A percentile compares a stretch with the other conserved stretches of the same genome.
Conservation (phyloP, 1,284 basidiomycete genomes). For the Heterobasidion occidentale region DNA sequence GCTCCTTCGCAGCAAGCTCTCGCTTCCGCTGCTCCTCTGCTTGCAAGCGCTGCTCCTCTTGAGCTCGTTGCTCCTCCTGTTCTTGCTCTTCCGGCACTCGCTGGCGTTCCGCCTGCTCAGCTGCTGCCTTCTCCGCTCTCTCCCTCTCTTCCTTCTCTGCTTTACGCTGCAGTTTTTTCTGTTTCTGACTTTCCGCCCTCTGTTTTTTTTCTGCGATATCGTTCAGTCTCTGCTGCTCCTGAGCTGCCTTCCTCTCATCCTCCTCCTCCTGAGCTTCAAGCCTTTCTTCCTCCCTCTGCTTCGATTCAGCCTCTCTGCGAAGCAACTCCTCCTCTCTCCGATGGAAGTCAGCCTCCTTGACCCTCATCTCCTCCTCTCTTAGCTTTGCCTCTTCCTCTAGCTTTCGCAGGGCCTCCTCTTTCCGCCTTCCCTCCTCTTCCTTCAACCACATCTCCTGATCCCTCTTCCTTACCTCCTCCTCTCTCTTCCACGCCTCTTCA, state of each 20-base stretch:
- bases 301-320: background rate
- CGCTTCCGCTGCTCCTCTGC: background rate
- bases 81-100: background rate
- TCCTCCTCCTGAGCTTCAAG: slow-evolving; percentile 3
- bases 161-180: slow-evolving; percentile 7
- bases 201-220: background rate
- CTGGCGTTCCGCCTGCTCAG: slow-evolving; percentile 3
- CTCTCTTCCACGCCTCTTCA: slow-evolving; percentile 4
- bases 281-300: slow-evolving; percentile 1
- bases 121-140: slow-evolving; percentile 6
- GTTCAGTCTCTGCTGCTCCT: slow-evolving; percentile 1
- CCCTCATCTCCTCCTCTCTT: background rate
- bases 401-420: background rate
- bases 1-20: background rate
- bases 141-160: slow-evolving; percentile 5
- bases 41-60: background rate
- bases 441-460: slow-evolving; percentile 6
- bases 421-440: slow-evolving; percentile 1
- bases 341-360: background rate
- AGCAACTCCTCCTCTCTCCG: background rate
- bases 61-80: slow-evolving; percentile 8
- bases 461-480: slow-evolving; percentile 6
- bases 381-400: background rate
- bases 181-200: slow-evolving; percentile 2
- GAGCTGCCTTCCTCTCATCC: slow-evolving; percentile 1